These are phyloP conservation scores for Arthroderma uncinatum DNA, from an alignment of 2,329 filamentous ascomycete species.

Conservation along the genomic window DNA sequence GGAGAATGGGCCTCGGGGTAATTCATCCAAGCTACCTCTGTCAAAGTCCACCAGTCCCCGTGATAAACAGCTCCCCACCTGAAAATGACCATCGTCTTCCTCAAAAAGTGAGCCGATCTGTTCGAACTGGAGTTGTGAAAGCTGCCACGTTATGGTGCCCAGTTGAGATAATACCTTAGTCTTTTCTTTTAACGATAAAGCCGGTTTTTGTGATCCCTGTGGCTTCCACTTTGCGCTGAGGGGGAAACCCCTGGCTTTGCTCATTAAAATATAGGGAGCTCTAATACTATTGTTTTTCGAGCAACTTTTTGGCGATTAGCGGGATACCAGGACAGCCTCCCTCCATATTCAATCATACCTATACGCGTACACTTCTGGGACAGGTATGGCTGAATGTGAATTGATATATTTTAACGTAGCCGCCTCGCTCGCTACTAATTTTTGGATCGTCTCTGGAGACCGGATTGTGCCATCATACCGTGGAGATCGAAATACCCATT, in stretches of 20 bases:
- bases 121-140: conserved; percentile 21
- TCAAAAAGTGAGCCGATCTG: conserved; percentile 23
- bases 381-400: conserved; percentile 22
- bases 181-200: conserved; percentile 15
- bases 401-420: conserved; percentile 24
- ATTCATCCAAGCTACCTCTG: conserved; percentile 13
- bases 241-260: conserved; percentile 22
- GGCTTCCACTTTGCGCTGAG: conserved; percentile 19
- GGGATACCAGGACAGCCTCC: conserved; percentile 6
- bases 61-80: conserved; percentile 17
- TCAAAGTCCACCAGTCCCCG: conserved; percentile 16
- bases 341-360: conserved; percentile 14
- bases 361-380: conserved; percentile 24
- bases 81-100: conserved; percentile 13
- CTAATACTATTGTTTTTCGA: conserved; percentile 21
- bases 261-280: conserved; percentile 27
- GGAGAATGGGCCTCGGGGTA: conserved; percentile 18
- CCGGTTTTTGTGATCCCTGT: conserved; percentile 8
- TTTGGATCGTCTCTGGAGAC: conserved; percentile 14
- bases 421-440: conserved; percentile 24
- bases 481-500: conserved; percentile 25
- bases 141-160: conserved; percentile 18
- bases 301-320: conserved; percentile 10
- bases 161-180: conserved; percentile 22
- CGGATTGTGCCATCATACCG: conserved; percentile 13